Conservation (phyloP, 176 grass and related monocot genomes). For the Elaeis guineensis region DNA sequence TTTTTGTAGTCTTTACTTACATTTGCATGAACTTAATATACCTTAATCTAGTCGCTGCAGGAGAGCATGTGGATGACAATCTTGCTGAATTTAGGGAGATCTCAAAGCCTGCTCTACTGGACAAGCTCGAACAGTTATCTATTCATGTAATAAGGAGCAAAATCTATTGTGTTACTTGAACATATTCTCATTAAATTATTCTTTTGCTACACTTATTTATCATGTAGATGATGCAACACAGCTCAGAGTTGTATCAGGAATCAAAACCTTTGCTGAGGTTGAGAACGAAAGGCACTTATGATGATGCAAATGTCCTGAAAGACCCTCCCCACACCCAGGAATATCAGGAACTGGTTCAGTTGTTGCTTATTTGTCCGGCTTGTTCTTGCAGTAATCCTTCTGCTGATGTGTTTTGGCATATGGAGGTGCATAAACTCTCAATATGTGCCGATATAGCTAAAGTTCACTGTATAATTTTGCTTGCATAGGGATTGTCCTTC, state of each 20-base stretch:
- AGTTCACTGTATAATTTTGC: too few relatives aligned
- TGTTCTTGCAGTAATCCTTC: slow-evolving; percentile 13
- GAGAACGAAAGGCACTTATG: slow-evolving; percentile 1
- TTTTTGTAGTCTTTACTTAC: too few relatives aligned
- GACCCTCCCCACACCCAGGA: not conserved
- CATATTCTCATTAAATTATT: slow-evolving; percentile 1
- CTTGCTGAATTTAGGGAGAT: slow-evolving; percentile 1
- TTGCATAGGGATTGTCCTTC: too few relatives aligned
- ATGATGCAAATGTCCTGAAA: slow-evolving; percentile 3
- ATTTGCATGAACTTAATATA: too few relatives aligned
- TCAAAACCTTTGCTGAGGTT: slow-evolving; percentile 28
- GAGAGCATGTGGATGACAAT: slow-evolving; percentile 27
- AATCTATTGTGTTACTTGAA: slow-evolving; percentile 5
- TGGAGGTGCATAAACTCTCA: slow-evolving; percentile 1
- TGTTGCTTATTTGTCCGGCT: not conserved
- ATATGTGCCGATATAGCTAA: too few relatives aligned
- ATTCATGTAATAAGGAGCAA: slow-evolving; percentile 32
- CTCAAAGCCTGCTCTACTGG: not conserved
- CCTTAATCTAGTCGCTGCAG: slow-evolving; percentile 17
- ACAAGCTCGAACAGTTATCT: slow-evolving; percentile 30
- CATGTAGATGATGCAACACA: too few relatives aligned
- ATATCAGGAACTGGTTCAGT: too few relatives aligned
- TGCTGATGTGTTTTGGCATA: slow-evolving; percentile 2
- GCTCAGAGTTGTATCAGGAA: slow-evolving; percentile 5
- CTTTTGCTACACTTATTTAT: too few relatives aligned